Evolutionary conservation across 2,329 filamentous ascomycete species (phyloP).

Genomic region (Zymoseptoria ardabiliae): DNA sequence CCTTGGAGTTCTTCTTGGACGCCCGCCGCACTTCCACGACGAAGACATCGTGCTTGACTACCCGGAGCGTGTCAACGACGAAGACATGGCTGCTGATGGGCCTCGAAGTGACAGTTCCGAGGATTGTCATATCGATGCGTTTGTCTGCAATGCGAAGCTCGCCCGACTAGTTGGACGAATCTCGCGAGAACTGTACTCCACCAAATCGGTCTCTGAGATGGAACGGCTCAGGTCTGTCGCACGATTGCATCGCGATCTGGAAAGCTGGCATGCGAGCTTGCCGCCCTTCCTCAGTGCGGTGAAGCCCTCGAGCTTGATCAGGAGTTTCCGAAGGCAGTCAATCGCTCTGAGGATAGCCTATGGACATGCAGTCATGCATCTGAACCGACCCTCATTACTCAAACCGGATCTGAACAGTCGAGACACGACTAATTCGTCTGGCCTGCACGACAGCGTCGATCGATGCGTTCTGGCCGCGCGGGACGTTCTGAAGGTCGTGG

Average conservation of each 20-base stretch:
- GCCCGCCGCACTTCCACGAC: conserved; percentile 54
- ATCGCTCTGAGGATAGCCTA: conserved; percentile 29
- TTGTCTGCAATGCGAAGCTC: conserved; percentile 41
- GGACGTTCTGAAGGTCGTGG: conserved; percentile 24
- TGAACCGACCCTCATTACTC: conserved; percentile 29
- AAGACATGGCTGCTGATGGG: conserved; percentile 45
- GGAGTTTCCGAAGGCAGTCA: conserved; percentile 34
- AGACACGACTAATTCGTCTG: not conserved
- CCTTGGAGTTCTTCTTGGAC: conserved; percentile 55
- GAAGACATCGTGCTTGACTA: conserved; percentile 57
- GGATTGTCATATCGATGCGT: conserved; percentile 47
- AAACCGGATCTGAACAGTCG: not conserved
- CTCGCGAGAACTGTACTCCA: conserved; percentile 29
- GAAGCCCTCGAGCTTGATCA: conserved; percentile 40
- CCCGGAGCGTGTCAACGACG: conserved; percentile 50
- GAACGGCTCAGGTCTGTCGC: not conserved
- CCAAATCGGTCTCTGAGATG: conserved; percentile 12
- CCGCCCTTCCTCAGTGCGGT: conserved; percentile 41
- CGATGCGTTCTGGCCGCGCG: conserved; percentile 6
- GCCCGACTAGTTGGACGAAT: conserved; percentile 28
- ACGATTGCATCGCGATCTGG: conserved; percentile 34
- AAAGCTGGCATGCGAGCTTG: conserved; percentile 28
- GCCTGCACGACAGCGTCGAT: conserved; percentile 1
- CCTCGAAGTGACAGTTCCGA: conserved; percentile 22
- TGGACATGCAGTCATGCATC: conserved; percentile 30